Percentiles rank a stretch among this genome's conserved stretches.
Conservation (phyloP, 352 stramenopile genomes). For the Phytopythium montanum region DNA sequence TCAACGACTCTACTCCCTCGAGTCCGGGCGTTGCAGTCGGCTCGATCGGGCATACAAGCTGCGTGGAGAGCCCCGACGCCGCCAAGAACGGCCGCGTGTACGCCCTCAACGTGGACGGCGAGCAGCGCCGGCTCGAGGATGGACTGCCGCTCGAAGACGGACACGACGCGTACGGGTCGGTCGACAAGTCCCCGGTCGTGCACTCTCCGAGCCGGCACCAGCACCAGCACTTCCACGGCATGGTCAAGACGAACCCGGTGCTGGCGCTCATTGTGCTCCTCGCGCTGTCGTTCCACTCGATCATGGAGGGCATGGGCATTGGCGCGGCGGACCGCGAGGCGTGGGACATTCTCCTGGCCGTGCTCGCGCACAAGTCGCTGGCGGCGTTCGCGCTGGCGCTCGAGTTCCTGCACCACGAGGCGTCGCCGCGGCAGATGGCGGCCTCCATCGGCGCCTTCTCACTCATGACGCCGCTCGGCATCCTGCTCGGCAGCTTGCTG, state of each 20-base stretch:
- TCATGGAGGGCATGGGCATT: slow-evolving; percentile 85
- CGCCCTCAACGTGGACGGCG: background rate
- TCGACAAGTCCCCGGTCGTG: slow-evolving; percentile 10
- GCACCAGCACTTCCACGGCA: slow-evolving; percentile 59
- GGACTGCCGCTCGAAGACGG: background rate
- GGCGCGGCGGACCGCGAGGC: slow-evolving; percentile 49
- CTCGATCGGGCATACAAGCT: background rate
- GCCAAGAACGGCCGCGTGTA: slow-evolving; percentile 5
- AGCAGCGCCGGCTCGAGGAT: slow-evolving; percentile 1
- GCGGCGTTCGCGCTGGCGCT: slow-evolving; percentile 69
- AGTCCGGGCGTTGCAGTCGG: background rate
- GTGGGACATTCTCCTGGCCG: slow-evolving; percentile 76
- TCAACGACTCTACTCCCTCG: slow-evolving; percentile 8
- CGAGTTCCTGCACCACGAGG: slow-evolving; percentile 64
- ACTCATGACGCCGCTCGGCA: slow-evolving; percentile 69
- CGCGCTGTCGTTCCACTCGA: slow-evolving; percentile 79
- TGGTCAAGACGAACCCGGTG: slow-evolving; percentile 58
- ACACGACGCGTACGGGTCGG: background rate
- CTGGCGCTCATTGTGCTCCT: slow-evolving; percentile 75
- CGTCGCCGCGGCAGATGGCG: slow-evolving; percentile 35
- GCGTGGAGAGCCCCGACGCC: background rate
- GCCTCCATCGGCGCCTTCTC: slow-evolving; percentile 57
- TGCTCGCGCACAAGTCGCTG: slow-evolving; percentile 83
- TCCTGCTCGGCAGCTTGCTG: slow-evolving; percentile 57
- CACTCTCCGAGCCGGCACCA: slow-evolving; percentile 11